A percentile compares a stretch with the other conserved stretches of the same genome.
These are phyloP conservation scores for Litsea cubeba DNA, from an alignment of 164 flowering plant genomes.

Conservation along the genomic window DNA sequence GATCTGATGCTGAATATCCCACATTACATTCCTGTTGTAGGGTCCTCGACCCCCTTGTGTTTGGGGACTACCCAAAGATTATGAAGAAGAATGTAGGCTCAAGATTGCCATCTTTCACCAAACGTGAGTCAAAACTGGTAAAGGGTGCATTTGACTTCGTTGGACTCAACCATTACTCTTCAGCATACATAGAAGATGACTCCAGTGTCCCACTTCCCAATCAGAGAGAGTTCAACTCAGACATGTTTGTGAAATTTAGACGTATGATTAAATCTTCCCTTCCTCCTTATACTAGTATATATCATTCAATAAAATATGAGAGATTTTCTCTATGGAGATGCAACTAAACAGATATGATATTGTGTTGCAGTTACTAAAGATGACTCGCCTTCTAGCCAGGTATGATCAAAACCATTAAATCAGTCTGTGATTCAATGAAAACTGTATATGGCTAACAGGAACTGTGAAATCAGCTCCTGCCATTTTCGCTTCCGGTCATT, in stretches of 20 bases:
- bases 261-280: conserved; percentile 4
- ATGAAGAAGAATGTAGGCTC: conserved; percentile 48
- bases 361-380: conserved; percentile 14
- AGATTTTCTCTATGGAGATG: no score
- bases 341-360: no score
- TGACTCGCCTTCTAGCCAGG: conserved; percentile 8
- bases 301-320: no score
- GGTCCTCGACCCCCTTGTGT: conserved; percentile 34
- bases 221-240: conserved; percentile 10
- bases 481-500: not conserved
- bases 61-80: conserved; percentile 57
- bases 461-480: conserved; percentile 5
- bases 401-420: not conserved
- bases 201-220: conserved; percentile 1
- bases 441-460: not conserved
- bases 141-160: conserved; percentile 33
- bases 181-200: conserved; percentile 14
- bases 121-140: conserved; percentile 17
- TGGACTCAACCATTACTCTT: conserved; percentile 26
- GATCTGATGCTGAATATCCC: no score
- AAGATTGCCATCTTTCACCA: conserved; percentile 51
- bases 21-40: not conserved
- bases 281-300: not conserved
- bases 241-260: conserved; percentile 17
- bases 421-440: not conserved